Evolutionary conservation across 306 rosid genomes (phyloP).

Genomic region (Corylus heterophylla): DNA sequence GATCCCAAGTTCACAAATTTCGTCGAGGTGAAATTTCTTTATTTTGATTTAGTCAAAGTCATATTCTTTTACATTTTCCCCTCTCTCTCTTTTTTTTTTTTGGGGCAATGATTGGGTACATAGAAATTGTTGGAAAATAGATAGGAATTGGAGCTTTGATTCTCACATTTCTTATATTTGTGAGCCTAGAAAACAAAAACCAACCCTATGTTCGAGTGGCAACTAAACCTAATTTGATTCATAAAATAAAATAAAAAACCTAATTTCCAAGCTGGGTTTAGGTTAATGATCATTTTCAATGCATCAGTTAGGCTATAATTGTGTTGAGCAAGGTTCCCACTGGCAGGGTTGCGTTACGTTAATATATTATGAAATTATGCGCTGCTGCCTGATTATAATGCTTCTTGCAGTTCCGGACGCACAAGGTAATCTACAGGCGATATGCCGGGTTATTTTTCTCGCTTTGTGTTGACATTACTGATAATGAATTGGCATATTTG

Average conservation of each 20-base stretch:
- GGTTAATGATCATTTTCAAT: conserved; percentile 1
- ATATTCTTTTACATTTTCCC: neutral
- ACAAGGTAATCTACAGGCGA: conserved; percentile 93
- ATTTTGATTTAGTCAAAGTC: neutral
- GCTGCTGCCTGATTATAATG: conserved; percentile 16
- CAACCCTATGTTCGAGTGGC: neutral
- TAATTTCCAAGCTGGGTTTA: neutral
- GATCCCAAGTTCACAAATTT: conserved; percentile 96
- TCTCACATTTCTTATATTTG: neutral
- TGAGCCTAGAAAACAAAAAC: neutral
- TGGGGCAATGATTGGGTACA: neutral
- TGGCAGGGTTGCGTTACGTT: neutral
- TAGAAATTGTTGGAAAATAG: neutral
- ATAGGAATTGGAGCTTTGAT: neutral
- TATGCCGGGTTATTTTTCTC: conserved; percentile 98
- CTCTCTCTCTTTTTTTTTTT: neutral
- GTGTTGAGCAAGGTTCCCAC: neutral
- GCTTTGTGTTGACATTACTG: conserved; percentile 97
- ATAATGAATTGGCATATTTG: conserved; percentile 88
- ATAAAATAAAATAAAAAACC: no score
- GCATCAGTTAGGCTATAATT: neutral
- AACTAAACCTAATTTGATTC: neutral
- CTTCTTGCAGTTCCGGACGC: conserved; percentile 84
- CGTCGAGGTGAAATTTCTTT: conserved; percentile 64
- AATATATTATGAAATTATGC: conserved; percentile 5